Evolutionary conservation across 2,329 filamentous ascomycete species (phyloP).

Genomic region (Fusarium keratoplasticum): DNA sequence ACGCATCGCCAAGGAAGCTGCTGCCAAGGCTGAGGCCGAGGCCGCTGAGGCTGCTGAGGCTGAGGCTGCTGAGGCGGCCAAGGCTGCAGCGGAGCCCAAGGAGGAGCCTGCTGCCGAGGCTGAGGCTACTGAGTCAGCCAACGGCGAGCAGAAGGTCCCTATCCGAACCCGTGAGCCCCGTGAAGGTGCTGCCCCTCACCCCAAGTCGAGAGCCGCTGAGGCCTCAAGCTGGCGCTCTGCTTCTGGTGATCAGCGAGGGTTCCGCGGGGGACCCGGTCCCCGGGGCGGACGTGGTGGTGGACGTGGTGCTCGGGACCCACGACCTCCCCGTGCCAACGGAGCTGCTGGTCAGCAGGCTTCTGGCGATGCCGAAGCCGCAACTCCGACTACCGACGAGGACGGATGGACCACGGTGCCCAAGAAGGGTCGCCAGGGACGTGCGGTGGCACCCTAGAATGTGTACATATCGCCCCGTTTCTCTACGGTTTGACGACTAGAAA

Average conservation of each 20-base stretch:
- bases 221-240: slow-evolving; percentile 71
- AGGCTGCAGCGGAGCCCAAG: slow-evolving; percentile 48
- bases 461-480: slow-evolving; percentile 52
- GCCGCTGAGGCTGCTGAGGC: slow-evolving; percentile 48
- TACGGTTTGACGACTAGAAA: slow-evolving; percentile 52
- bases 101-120: slow-evolving; percentile 14
- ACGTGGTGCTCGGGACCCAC: slow-evolving; percentile 58
- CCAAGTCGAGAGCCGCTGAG: slow-evolving; percentile 68
- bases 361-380: slow-evolving; percentile 47
- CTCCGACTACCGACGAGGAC: slow-evolving; percentile 64
- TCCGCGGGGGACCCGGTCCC: slow-evolving; percentile 61
- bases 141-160: slow-evolving; percentile 63
- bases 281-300: slow-evolving; percentile 57
- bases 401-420: slow-evolving; percentile 71
- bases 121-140: slow-evolving; percentile 36
- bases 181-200: slow-evolving; percentile 50
- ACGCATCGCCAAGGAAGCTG: slow-evolving; percentile 69
- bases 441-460: slow-evolving; percentile 46
- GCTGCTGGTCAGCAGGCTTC: slow-evolving; percentile 52
- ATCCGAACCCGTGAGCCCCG: slow-evolving; percentile 53
- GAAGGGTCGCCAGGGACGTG: slow-evolving; percentile 53
- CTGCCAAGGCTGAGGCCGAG: slow-evolving; percentile 58
- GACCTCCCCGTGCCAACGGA: slow-evolving; percentile 63
- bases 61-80: slow-evolving; percentile 32
- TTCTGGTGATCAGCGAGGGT: slow-evolving; percentile 60